phyloP scores from a whole-genome alignment of 768 basidiomycete species.

The Tulasnella sp. region DNA sequence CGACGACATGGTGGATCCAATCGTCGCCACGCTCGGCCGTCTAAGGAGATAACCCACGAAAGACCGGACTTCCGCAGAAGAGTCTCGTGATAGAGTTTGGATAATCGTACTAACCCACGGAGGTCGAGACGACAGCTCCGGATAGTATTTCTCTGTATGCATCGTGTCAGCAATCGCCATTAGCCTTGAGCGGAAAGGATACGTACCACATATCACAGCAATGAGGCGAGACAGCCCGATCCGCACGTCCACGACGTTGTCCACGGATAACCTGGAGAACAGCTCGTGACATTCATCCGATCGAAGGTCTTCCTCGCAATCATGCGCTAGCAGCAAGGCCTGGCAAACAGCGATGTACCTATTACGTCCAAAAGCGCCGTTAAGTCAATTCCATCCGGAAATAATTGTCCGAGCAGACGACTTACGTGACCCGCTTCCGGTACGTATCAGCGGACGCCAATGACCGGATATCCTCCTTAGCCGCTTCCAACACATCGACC shows the following conservation, averaged over 20 bases:
- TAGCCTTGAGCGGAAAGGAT: conserved; percentile 5
- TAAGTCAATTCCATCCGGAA: too few relatives aligned
- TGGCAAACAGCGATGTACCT: conserved; percentile 69
- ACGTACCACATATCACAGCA: conserved; percentile 43
- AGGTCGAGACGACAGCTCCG: conserved; percentile 7
- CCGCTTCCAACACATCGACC: conserved; percentile 27
- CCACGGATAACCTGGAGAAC: conserved; percentile 30
- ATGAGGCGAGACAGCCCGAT: conserved; percentile 73
- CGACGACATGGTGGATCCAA: neutral
- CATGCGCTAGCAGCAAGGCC: conserved; percentile 36
- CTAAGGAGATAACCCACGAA: conserved; percentile 13
- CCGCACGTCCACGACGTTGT: conserved; percentile 69
- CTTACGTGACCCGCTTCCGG: conserved; percentile 63
- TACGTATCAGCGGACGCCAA: conserved; percentile 21
- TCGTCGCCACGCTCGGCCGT: neutral
- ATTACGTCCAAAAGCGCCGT: too few relatives aligned
- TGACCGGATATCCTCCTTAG: conserved; percentile 33
- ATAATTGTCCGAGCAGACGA: too few relatives aligned
- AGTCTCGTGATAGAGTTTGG: conserved; percentile 10
- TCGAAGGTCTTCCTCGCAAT: conserved; percentile 33
- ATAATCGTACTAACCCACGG: conserved; percentile 5
- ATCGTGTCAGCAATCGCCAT: neutral
- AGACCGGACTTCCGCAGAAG: conserved; percentile 16
- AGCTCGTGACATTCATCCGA: conserved; percentile 44
- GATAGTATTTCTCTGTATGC: conserved; percentile 2